Conservation (phyloP, 1,139 yeast species). For the Geotrichum siamense region DNA sequence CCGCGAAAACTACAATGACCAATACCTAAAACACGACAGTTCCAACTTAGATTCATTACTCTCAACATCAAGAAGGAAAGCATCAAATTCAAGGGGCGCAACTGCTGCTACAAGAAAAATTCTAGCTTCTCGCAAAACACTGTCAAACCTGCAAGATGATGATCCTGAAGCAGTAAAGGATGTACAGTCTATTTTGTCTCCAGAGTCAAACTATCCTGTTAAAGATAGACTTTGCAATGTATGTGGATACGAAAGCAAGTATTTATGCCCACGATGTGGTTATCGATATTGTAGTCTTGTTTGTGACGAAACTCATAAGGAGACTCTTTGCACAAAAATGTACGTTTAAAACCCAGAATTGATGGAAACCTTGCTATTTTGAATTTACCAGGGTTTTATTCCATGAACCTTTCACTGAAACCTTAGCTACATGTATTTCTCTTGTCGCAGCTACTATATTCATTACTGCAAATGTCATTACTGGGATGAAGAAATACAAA, state of each 20-base stretch:
- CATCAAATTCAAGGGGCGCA: slow-evolving; percentile 8
- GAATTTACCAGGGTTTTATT: too few relatives aligned
- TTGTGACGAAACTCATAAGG: slow-evolving; percentile 37
- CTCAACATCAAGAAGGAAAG: not conserved
- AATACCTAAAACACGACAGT: not conserved
- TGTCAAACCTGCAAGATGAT: slow-evolving; percentile 39
- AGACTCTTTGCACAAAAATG: slow-evolving; percentile 37
- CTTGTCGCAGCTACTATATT: too few relatives aligned
- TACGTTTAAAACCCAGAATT: slow-evolving; percentile 25
- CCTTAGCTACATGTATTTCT: too few relatives aligned
- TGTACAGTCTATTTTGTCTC: slow-evolving; percentile 30
- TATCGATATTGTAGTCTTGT: slow-evolving; percentile 34
- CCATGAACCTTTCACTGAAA: too few relatives aligned
- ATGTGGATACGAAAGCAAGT: slow-evolving; percentile 39
- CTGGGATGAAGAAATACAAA: too few relatives aligned
- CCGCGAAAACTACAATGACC: slow-evolving; percentile 38
- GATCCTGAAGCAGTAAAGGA: slow-evolving; percentile 33
- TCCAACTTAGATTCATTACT: not conserved
- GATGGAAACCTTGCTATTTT: too few relatives aligned
- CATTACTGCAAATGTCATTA: too few relatives aligned
- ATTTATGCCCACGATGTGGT: slow-evolving; percentile 36
- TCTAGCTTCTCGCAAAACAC: slow-evolving; percentile 36
- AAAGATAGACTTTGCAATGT: slow-evolving; percentile 34
- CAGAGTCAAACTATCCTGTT: slow-evolving; percentile 34
- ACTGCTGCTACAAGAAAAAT: slow-evolving; percentile 31